Evolutionary conservation across 345 rosid species (phyloP).

Genomic region (Limnanthes douglasii): DNA sequence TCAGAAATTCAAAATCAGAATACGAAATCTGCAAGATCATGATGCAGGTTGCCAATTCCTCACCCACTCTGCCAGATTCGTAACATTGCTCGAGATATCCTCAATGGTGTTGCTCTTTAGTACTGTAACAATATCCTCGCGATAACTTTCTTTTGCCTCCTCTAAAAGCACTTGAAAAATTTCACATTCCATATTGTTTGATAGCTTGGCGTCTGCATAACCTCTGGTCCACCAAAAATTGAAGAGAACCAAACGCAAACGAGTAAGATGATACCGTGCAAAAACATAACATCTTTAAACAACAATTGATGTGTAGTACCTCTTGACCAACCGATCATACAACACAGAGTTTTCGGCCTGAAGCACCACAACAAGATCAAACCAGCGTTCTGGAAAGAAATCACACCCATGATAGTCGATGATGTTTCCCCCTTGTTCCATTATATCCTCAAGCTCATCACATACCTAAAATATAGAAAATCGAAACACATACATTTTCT

Average conservation of each 20-base stretch:
- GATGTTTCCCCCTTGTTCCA: constrained; percentile 74
- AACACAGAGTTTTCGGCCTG: constrained; percentile 61
- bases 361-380: constrained; percentile 71
- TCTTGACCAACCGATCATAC: constrained; percentile 65
- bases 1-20: too few species aligned
- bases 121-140: constrained; percentile 37
- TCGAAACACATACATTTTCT: too few species aligned
- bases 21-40: too few species aligned
- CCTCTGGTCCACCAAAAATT: constrained; percentile 38
- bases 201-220: constrained; percentile 47
- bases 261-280: too few species aligned
- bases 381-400: constrained; percentile 84
- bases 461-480: too few species aligned
- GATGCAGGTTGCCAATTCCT: constrained; percentile 42
- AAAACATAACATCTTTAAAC: too few species aligned
- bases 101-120: constrained; percentile 49
- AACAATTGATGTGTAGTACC: too few species aligned
- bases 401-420: constrained; percentile 91
- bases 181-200: constrained; percentile 78
- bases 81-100: constrained; percentile 44
- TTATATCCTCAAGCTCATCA: constrained; percentile 81
- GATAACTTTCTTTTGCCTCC: constrained; percentile 75
- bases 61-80: constrained; percentile 45
- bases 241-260: too few species aligned
- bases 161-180: constrained; percentile 64